Evolutionary conservation across 73 alveolate species (phyloP).

Genomic region (Stentor roeselii): DNA sequence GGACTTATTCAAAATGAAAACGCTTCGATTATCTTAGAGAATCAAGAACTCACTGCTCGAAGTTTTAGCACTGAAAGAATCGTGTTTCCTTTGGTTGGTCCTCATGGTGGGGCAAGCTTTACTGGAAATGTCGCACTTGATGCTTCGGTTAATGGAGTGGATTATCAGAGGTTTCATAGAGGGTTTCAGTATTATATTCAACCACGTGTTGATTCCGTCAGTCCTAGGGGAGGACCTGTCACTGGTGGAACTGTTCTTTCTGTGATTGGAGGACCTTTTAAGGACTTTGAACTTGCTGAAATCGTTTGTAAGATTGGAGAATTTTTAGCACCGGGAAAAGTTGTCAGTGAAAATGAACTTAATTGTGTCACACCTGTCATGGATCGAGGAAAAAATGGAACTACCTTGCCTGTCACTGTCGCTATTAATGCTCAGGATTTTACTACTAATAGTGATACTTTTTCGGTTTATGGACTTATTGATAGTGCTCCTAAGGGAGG

Average conservation of each 20-base stretch:
- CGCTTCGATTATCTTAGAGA: conserved; percentile 62
- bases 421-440: conserved; percentile 76
- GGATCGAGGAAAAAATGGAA: conserved; percentile 61
- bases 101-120: conserved; percentile 54
- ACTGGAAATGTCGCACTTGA: conserved; percentile 81
- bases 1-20: conserved; percentile 72
- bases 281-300: conserved; percentile 68
- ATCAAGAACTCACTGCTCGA: conserved; percentile 50
- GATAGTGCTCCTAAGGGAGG: conserved; percentile 84
- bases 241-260: conserved; percentile 71
- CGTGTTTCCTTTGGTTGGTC: conserved; percentile 67
- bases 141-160: conserved; percentile 68
- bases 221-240: conserved; percentile 83
- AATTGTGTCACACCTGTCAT: conserved; percentile 69
- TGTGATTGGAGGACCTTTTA: conserved; percentile 82
- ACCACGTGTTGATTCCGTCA: conserved; percentile 67
- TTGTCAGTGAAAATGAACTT: conserved; percentile 52
- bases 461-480: conserved; percentile 64
- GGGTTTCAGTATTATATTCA: conserved; percentile 85
- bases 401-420: conserved; percentile 65
- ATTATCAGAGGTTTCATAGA: conserved; percentile 63
- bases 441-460: conserved; percentile 67
- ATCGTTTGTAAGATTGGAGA: conserved; percentile 77
- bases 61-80: conserved; percentile 60
- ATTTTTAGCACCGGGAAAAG: conserved; percentile 71